A percentile compares a stretch with the other conserved stretches of the same genome.
Conservation (phyloP, 352 stramenopile species). For the Plasmopara viticola region DNA sequence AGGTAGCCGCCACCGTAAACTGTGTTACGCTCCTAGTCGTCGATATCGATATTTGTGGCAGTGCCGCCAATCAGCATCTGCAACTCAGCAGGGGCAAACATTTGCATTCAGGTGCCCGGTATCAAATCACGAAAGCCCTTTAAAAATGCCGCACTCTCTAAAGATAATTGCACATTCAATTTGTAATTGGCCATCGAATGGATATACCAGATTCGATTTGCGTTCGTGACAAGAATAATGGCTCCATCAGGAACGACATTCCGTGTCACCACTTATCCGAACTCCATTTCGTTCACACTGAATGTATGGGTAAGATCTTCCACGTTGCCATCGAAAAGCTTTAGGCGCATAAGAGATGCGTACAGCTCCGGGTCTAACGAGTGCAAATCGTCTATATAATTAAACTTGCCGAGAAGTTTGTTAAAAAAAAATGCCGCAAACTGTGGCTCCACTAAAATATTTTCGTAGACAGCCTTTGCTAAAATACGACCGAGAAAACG, state of each 20-base stretch:
- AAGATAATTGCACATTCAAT: conserved; percentile 84
- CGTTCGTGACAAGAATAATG: conserved; percentile 86
- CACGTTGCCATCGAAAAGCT: conserved; percentile 90
- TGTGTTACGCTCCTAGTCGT: conserved; percentile 92
- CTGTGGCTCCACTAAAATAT: conserved; percentile 94
- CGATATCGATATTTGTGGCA: conserved; percentile 91
- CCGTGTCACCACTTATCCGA: conserved; percentile 51
- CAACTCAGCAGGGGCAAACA: conserved; percentile 88
- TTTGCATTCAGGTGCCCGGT: conserved; percentile 66
- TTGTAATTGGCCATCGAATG: conserved; percentile 96
- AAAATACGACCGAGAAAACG: conserved; percentile 93
- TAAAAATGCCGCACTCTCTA: conserved; percentile 57
- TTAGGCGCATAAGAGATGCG: conserved; percentile 95
- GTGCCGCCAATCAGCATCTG: conserved; percentile 91
- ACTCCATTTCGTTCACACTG: conserved; percentile 74
- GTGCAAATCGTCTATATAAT: conserved; percentile 89
- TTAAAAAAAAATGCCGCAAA: conserved; percentile 97
- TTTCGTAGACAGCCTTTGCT: conserved; percentile 95
- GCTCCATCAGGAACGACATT: conserved; percentile 84
- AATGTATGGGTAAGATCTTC: conserved; percentile 93
- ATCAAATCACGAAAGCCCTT: conserved; percentile 73
- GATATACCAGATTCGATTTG: conserved; percentile 95
- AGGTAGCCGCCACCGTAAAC: conserved; percentile 94
- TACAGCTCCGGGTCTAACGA: conserved; percentile 94
- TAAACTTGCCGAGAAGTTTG: conserved; percentile 89